Evolutionary conservation across 177 flowering plant species (phyloP), one percentile per base, ranked within the genome.

Genomic region (Vitis hybrid): DNA sequence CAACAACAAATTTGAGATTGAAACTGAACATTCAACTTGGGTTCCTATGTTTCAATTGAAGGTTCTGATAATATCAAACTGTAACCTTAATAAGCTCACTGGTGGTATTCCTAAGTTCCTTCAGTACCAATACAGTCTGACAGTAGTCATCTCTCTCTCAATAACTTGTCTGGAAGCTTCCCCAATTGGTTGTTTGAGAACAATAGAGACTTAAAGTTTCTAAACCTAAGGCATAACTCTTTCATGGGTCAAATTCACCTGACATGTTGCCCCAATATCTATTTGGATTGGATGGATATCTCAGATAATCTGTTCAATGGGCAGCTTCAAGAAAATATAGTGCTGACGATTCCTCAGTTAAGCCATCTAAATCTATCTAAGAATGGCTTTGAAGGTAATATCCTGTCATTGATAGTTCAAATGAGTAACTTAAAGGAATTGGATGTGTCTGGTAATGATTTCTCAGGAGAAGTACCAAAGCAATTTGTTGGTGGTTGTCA

Each of bases 381-480:
- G 5, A 71, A 71, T 45, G 21, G 7, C 13, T 48, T 68, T 22
- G 31, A 29, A n/a, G 63, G 70, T 56, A 14, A n/a, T 16, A 39
- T 72, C n/a, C 64, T 64, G 11, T n/a, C 62, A 3, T 64, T 64
- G 56, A 10, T 72, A 5, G 62, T 62, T 72, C 15, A 65, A 1
- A 21, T 65, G 74, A 65, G 39, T 18, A 8, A 39, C 2, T 51
- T 65, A 2, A 7, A 7, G 3, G 1, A 1, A 2, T 50, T 65
- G 15, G 74, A 71, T 56, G 49, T 71, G 26, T 49, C 70, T 2
- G 3, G 11, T n/a, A 69, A 69, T 57, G 13, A 19, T 16, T 50
- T 69, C n/a, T 39, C 71, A 2, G 71, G 71, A 3, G 55, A 48
- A 22, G 31, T 69, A n/a, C 71, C 71, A 19, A 50, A 9, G 15